phyloP scores from a whole-genome alignment of 805 yeast species.

The Cyberlindnera galapagoensis region DNA sequence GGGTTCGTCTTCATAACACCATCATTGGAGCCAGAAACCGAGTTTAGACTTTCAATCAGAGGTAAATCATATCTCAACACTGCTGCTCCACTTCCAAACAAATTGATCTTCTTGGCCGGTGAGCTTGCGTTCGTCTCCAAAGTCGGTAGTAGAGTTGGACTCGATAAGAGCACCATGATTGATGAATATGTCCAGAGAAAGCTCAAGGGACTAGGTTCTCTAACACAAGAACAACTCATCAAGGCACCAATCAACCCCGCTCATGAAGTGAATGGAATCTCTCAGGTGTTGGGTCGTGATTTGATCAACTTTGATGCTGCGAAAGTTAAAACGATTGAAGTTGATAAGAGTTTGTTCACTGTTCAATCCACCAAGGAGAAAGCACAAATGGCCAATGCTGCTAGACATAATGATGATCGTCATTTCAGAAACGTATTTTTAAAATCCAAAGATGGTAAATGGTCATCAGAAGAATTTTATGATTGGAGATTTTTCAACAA shows the following conservation, averaged over 20 bases:
- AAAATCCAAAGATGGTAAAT: constrained; percentile 28
- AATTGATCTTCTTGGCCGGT: constrained; percentile 34
- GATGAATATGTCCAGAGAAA: constrained; percentile 28
- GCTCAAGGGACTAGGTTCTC: constrained; percentile 13
- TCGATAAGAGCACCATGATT: constrained; percentile 29
- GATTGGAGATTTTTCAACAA: constrained; percentile 64
- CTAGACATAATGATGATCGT: constrained; percentile 24
- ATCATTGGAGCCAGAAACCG: constrained; percentile 28
- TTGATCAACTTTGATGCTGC: constrained; percentile 24
- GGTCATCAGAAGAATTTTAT: constrained; percentile 35
- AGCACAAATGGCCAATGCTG: constrained; percentile 25
- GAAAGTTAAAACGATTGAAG: constrained; percentile 11
- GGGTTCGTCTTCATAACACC: constrained; percentile 25
- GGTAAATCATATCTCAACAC: constrained; percentile 37
- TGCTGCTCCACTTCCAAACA: constrained; percentile 39
- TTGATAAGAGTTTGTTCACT: constrained; percentile 23
- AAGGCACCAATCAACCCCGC: constrained; percentile 26
- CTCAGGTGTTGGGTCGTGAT: constrained; percentile 24
- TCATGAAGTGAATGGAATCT: constrained; percentile 23
- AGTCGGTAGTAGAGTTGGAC: constrained; percentile 25
- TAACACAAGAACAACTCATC: constrained; percentile 25
- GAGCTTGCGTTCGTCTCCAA: constrained; percentile 34
- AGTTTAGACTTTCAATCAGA: constrained; percentile 31
- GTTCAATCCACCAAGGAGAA: constrained; percentile 25
- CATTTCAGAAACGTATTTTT: constrained; percentile 28